Evolutionary conservation across 257 asterid genomes (phyloP).

Genomic region (Pogostemon cablin): DNA sequence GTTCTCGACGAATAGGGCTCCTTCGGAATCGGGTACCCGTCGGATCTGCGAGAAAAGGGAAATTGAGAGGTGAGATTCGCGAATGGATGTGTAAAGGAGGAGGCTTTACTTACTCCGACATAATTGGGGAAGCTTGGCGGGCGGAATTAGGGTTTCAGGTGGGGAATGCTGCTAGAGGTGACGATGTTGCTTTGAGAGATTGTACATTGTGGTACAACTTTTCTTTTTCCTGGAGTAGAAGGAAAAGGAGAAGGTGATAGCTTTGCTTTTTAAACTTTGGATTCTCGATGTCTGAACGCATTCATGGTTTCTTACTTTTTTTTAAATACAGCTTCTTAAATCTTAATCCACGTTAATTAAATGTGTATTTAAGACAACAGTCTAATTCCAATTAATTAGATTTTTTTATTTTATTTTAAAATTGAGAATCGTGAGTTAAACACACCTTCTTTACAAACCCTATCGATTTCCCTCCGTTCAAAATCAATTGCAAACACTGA

Average conservation of each 20-base stretch:
- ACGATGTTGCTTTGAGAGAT: conserved; percentile 4
- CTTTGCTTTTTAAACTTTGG: conserved; percentile 27
- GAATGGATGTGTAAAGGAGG: background rate
- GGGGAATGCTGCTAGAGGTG: conserved; percentile 13
- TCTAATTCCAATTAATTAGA: too few relatives aligned
- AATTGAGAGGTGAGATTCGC: background rate
- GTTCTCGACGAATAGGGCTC: conserved; percentile 37
- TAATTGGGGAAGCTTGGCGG: conserved; percentile 13
- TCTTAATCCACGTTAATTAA: background rate
- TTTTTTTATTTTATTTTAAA: too few relatives aligned
- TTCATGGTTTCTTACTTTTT: background rate
- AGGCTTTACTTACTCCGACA: conserved; percentile 36
- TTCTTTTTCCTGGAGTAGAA: conserved; percentile 24
- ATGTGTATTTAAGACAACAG: too few relatives aligned
- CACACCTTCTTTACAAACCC: too few relatives aligned
- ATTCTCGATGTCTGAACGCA: conserved; percentile 26
- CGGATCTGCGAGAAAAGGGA: conserved; percentile 40
- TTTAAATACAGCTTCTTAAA: background rate
- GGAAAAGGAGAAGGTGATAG: conserved; percentile 22
- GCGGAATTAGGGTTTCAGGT: conserved; percentile 22
- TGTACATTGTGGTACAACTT: conserved; percentile 23
- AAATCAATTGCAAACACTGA: too few relatives aligned
- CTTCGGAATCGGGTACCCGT: conserved; percentile 36
- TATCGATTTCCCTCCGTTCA: too few relatives aligned
- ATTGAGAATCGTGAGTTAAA: too few relatives aligned